Base-by-base conservation (phyloP, 1,284 basidiomycete species). In the Xerocomus minutiporus region DNA sequence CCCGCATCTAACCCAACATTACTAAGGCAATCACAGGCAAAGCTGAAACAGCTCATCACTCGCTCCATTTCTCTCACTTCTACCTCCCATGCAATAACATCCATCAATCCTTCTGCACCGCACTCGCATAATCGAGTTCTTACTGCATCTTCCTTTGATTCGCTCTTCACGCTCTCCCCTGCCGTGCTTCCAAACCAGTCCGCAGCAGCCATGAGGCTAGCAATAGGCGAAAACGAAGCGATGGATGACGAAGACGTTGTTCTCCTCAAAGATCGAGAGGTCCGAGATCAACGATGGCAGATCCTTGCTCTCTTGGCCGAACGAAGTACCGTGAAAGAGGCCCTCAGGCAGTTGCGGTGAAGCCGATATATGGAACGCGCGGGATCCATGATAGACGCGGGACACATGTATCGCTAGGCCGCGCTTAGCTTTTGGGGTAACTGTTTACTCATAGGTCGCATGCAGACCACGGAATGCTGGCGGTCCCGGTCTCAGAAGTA, bases 31-130 rank as follows among this genome's bases (percentile, higher is more conserved):
- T 43, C 35, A 26, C 51, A 90, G 88, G 85, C 86, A 8, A 89
- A 89, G 64, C 74, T 91, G 8, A 91, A 91, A 64, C 86, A 91
- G 55, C 75, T 91, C 15, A 84, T 91, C 55, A 86, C 83, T 1
- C 86, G 86, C 62, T 86, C 88, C 4, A 69, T 91, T 32, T 84
- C 86, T 2, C 71, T 91, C 8, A 90, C 87, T 1, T 82, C 86
- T 0, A 79, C 83, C 5, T 90, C 88, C 3, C 80, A 84, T 59
- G 81, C 85, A 28, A 85, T 89, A 59, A 79, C 84, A 2, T 90
- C 88, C 41, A 88, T 91, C 48, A 76, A 75, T n/a, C 81, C 85
- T 0, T 81, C 84, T n/a, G 71, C 71, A 3, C 73, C 73, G 17
- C 72, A 72, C 48, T 69, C 73, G 41, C 72, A 73, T 50, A 75